phyloP scores from a whole-genome alignment of 768 basidiomycete species.

The Psilocybe azurescens region DNA sequence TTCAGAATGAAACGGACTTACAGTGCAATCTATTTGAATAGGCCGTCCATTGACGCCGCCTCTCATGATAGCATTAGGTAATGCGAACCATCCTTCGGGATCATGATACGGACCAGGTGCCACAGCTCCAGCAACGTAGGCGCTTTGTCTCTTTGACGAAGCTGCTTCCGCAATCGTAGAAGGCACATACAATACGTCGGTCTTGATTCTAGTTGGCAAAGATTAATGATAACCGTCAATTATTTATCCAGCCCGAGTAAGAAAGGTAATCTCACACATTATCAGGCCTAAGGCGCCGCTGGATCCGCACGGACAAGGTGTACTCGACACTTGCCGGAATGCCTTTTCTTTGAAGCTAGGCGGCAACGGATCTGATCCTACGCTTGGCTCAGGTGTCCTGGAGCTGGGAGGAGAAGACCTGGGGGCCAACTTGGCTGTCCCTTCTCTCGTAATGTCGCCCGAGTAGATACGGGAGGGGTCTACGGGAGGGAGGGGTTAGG shows the following conservation, averaged over 20 bases:
- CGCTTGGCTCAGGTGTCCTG: not conserved
- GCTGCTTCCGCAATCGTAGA: not conserved
- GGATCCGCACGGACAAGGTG: not conserved
- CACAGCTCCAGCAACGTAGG: not conserved
- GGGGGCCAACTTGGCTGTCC: not conserved
- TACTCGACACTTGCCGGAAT: conserved; percentile 1
- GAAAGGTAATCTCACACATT: not conserved
- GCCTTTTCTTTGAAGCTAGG: conserved; percentile 2
- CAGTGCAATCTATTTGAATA: not conserved
- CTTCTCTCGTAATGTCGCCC: too few relatives aligned
- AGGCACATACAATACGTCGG: conserved; percentile 4
- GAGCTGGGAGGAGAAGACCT: not conserved
- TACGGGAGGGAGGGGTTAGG: too few relatives aligned
- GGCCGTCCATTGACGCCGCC: not conserved
- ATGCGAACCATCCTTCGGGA: not conserved
- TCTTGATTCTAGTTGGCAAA: conserved; percentile 3
- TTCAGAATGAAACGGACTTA: not conserved
- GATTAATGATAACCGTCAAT: too few relatives aligned
- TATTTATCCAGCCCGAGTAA: too few relatives aligned
- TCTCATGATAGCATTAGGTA: not conserved
- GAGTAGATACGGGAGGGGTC: too few relatives aligned
- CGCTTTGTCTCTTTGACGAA: conserved; percentile 1
- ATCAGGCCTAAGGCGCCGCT: not conserved
- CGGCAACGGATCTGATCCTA: not conserved
- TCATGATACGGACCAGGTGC: conserved; percentile 6